Base-by-base conservation (phyloP, 139 green algal genomes). In the Closterium sp. region DNA sequence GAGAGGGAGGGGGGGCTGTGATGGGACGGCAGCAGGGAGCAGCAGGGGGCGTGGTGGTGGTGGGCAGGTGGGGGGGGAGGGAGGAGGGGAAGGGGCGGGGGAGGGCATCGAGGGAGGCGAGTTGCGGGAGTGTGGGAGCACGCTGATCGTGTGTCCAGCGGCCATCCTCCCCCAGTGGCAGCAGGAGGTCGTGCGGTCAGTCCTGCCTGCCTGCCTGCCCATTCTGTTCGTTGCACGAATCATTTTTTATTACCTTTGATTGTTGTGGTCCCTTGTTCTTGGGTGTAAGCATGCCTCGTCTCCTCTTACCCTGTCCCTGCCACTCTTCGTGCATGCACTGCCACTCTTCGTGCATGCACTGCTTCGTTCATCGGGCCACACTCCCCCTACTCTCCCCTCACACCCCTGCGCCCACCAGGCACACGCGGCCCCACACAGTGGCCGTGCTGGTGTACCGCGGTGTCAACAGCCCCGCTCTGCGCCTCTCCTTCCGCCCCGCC, bases 121-220 rank as follows among this genome's bases (percentile, higher is more conserved):
- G 28, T 7, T 30, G 13, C 85, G 28, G 10, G 28, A 22, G 27
- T 32, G 85, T 31, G 28, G 85, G 28, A 30, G 85, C n/a, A 87
- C 85, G 85, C 95, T 99, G 2, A 97, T 99, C 31, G 97, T 99
- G 19, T 98, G 97, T 92, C 98, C 98, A 0, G 32, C 95, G 0
- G 89, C 97, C 90, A 99, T 99, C 92, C 91, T 99, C 91, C 89
- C 95, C 86, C 98, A 99, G 95, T 99, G 97, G 97, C 91, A 89
- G 62, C 91, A 92, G 31, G 96, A 98, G 92, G 92, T 98, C 11
- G 22, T 24, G 9, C 73, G 89, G 93, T 95, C 70, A 13, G 85
- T 29, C 38, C 38, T 50, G 85, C n/a, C n/a, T n/a, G n/a, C n/a
- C n/a, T n/a, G n/a, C 50, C 50, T 70, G 34, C 34, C 34, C 34